Base-by-base conservation (phyloP, 1,284 basidiomycete genomes). In the Amylostereum chailletii region DNA sequence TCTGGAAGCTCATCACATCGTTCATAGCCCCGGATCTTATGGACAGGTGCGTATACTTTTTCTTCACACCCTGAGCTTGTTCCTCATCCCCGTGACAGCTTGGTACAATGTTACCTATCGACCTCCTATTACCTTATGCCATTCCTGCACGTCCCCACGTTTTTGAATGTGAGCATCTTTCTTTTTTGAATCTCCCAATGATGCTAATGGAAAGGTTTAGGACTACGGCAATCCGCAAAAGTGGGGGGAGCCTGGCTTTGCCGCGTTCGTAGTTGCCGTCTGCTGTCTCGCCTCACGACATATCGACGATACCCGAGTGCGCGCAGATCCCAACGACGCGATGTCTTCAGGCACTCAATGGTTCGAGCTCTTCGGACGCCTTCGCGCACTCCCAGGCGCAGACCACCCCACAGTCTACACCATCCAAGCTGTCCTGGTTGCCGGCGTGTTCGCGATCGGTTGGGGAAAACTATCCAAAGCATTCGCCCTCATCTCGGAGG, bases 241-340 rank as follows among this genome's bases (percentile, higher is more conserved):
- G 71, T 94, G 91, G 91, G 88, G 86, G 37, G 90, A 93, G 65
- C 89, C 91, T 19, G 91, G 91, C 4, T 94, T 94, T 58, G 90
- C 88, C 27, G 81, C 89, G 26, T 93, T 94, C 63, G 90, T 94
- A 53, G 90, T 94, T 9, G 79, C 90, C 1, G 76, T 94, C 34
- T 94, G 91, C 63, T 93, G 90, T 55, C 75, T 94, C 2, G 86
- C 90, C 1, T 93, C 90, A 1, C 76, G 91, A 37, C 91, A 94
- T 62, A 86, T 92, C 53, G 91, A 94, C 62, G 91, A 94, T 65
- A 83, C 85, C 4, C 81, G 91, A 42, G 89, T 92, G 26, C 81
- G 90, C 34, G 78, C 87, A 5, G 82, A 90, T 61, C 81, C 89
- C 1, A 72, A 71, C 49, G 88, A 93, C 58, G 83, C 88, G 1